Conservation (phyloP, 140 eudicot genomes). For the Flaveria floridana region DNA sequence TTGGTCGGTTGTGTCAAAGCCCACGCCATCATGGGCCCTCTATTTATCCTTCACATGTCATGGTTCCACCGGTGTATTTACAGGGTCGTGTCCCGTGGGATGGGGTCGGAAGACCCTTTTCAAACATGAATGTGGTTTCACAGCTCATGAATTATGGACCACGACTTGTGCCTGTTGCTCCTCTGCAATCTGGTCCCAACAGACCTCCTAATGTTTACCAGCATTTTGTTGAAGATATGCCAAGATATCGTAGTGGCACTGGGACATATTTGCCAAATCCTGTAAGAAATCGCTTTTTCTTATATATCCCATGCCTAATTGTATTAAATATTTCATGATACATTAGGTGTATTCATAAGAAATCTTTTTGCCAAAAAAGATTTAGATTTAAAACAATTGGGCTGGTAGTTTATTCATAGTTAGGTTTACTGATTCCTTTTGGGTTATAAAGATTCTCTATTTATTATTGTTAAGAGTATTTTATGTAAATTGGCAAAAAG, state of each 20-base stretch:
- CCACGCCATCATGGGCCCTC: conserved; percentile 55
- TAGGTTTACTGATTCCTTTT: background rate
- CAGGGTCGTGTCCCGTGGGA: conserved; percentile 92
- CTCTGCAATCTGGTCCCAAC: conserved; percentile 54
- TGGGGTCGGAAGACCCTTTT: conserved; percentile 78
- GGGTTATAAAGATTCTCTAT: background rate
- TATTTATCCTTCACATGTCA: conserved; percentile 59
- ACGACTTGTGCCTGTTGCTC: conserved; percentile 66
- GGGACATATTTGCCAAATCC: conserved; percentile 96
- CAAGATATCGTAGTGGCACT: conserved; percentile 90
- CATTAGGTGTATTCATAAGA: background rate
- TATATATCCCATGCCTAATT: conserved; percentile 1
- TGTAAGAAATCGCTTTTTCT: conserved; percentile 42
- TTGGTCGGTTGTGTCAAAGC: conserved; percentile 79
- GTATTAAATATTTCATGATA: background rate
- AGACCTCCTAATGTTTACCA: conserved; percentile 73
- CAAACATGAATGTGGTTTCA: conserved; percentile 56
- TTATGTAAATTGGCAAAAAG: background rate
- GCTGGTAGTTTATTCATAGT: background rate
- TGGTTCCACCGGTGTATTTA: conserved; percentile 77
- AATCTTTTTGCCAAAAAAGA: background rate
- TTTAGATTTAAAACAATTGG: background rate
- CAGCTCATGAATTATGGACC: conserved; percentile 88
- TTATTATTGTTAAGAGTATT: background rate
- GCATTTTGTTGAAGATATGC: conserved; percentile 69